Evolutionary conservation across 108 stramenopile species (phyloP).

Genomic region (Skeletonema tropicum): DNA sequence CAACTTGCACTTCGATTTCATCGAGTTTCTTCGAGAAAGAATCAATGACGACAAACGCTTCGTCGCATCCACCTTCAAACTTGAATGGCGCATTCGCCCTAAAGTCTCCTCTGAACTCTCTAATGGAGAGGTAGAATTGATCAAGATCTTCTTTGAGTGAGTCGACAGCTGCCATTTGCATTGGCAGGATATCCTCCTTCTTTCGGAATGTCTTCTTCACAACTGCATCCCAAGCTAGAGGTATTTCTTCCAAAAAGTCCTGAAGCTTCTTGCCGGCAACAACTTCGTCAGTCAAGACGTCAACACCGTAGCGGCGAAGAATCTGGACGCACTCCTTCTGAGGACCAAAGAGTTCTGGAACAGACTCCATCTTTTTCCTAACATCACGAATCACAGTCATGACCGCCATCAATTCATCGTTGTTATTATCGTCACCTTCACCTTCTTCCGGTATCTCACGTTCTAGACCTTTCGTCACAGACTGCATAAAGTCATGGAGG

Average conservation of each 20-base stretch:
- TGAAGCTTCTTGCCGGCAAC: constrained; percentile 48
- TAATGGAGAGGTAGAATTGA: constrained; percentile 63
- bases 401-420: constrained; percentile 69
- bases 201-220: constrained; percentile 85
- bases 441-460: constrained; percentile 52
- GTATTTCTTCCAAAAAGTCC: constrained; percentile 87
- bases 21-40: constrained; percentile 55
- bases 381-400: constrained; percentile 89
- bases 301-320: constrained; percentile 81
- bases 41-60: constrained; percentile 75
- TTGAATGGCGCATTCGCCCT: constrained; percentile 80
- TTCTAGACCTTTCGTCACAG: constrained; percentile 59
- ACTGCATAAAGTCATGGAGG: constrained; percentile 72
- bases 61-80: constrained; percentile 64
- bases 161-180: constrained; percentile 88
- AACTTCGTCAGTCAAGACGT: constrained; percentile 59
- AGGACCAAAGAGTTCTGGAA: constrained; percentile 79
- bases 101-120: constrained; percentile 80
- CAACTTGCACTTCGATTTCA: constrained; percentile 59
- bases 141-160: constrained; percentile 73
- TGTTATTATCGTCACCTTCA: constrained; percentile 52
- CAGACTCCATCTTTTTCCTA: constrained; percentile 67
- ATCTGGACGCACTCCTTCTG: constrained; percentile 72
- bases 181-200: constrained; percentile 87
- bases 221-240: constrained; percentile 82